phyloP scores from a whole-genome alignment of 768 basidiomycete genomes.

The Clitopilus passeckerianus region DNA sequence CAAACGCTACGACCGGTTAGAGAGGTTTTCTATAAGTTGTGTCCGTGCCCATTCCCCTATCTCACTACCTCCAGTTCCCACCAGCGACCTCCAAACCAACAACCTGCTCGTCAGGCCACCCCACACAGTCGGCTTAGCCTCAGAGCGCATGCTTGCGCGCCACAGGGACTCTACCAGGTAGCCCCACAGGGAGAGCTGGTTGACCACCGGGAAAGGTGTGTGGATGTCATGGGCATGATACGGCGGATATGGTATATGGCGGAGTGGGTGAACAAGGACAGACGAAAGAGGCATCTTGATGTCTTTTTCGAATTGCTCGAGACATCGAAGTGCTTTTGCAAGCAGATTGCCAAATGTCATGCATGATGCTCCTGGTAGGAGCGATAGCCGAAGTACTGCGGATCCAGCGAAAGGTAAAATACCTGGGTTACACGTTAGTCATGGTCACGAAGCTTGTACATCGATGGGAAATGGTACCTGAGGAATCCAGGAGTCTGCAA shows the following conservation, averaged over 20 bases:
- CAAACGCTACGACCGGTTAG: not conserved
- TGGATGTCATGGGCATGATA: slow-evolving; percentile 31
- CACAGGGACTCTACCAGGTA: slow-evolving; percentile 50
- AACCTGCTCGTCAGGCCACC: slow-evolving; percentile 47
- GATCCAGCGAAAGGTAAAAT: slow-evolving; percentile 3
- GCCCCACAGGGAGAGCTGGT: slow-evolving; percentile 40
- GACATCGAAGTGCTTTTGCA: not conserved
- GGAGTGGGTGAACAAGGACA: not conserved
- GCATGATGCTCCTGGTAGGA: not conserved
- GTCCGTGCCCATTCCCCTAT: slow-evolving; percentile 58
- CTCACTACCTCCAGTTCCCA: slow-evolving; percentile 27
- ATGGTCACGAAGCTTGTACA: slow-evolving; percentile 3
- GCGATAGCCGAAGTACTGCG: slow-evolving; percentile 7
- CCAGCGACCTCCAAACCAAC: slow-evolving; percentile 49
- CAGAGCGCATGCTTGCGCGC: slow-evolving; percentile 41
- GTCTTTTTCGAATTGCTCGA: slow-evolving; percentile 16
- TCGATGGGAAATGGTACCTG: not conserved
- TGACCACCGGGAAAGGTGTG: slow-evolving; percentile 20
- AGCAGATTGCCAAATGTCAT: not conserved
- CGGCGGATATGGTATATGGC: slow-evolving; percentile 18
- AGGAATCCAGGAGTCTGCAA: slow-evolving; percentile 27
- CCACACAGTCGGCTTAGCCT: slow-evolving; percentile 35
- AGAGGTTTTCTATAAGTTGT: slow-evolving; percentile 14
- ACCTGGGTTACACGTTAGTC: slow-evolving; percentile 1
- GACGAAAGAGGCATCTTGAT: not conserved